These are phyloP conservation scores for Terfezia boudieri DNA, from an alignment of 495 filamentous ascomycete species.

Conservation along the genomic window DNA sequence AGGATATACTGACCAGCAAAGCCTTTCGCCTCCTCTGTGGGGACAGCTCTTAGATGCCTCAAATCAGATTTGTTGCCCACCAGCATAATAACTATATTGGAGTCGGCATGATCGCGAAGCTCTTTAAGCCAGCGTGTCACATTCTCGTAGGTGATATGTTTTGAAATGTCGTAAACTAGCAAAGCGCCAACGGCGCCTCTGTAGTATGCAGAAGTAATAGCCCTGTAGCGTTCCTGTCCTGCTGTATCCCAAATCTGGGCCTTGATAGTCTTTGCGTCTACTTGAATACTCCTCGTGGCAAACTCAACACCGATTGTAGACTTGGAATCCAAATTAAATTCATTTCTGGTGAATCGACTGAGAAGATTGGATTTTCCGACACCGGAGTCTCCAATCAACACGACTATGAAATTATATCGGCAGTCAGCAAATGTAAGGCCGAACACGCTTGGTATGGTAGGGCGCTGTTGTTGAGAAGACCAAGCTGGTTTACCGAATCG, in stretches of 20 bases:
- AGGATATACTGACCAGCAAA: constrained; percentile 55
- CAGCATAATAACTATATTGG: constrained; percentile 99
- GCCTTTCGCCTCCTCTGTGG: constrained; percentile 92
- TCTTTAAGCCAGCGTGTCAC: constrained; percentile 99
- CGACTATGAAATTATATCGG: constrained; percentile 35
- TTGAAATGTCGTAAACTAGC: constrained; percentile 98
- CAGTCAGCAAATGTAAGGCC: not conserved
- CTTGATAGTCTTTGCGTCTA: constrained; percentile 99
- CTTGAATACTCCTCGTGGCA: constrained; percentile 93
- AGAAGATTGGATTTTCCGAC: constrained; percentile 99
- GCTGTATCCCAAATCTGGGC: constrained; percentile 99
- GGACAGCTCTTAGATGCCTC: constrained; percentile 88
- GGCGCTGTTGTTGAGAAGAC: constrained; percentile 19
- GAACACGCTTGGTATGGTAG: constrained; percentile 1
- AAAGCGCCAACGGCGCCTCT: constrained; percentile 91
- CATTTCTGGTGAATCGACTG: constrained; percentile 98
- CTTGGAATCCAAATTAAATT: constrained; percentile 99
- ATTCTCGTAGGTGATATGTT: constrained; percentile 97
- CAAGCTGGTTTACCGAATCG: not conserved
- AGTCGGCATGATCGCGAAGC: constrained; percentile 90
- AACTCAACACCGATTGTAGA: constrained; percentile 99
- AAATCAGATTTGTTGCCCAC: constrained; percentile 99
- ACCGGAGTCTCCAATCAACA: constrained; percentile 94
- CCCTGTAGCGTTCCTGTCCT: constrained; percentile 94
- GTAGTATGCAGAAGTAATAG: constrained; percentile 98